Base-by-base conservation (phyloP, 2,329 filamentous ascomycete genomes). In the Aspergillus neoniger region DNA sequence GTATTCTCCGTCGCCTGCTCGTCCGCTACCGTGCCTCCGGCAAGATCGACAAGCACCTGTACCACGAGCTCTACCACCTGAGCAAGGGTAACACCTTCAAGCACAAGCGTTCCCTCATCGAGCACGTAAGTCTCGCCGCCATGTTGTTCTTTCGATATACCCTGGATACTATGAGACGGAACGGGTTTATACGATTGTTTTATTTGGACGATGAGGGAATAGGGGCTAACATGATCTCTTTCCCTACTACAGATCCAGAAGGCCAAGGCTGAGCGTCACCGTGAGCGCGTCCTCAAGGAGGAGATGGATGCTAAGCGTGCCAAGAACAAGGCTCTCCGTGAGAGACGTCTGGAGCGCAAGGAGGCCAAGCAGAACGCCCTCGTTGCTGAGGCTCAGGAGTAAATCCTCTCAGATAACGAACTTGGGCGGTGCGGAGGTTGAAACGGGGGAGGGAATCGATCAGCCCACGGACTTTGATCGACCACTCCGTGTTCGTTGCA, bases 11-110 rank as follows among this genome's bases (percentile, higher is more conserved):
- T 81, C 95, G 95, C 81, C 91, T 99, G 66, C 87, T 99, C 74
- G 95, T 97, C 87, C 98, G 98, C 88, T 99, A 99, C 88, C 95
- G 95, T 84, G 94, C 94, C 82, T 91, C 91, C 78, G 96, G 96
- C 83, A 99, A 99, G 91, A 99, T 99, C 82, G 95, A 99, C 87
- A 99, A 99, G 90, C 95, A 99, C 88, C 92, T 99, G 67, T 99
- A 99, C 89, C 95, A 99, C 89, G 93, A 98, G 86, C 92, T 99
- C 74, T 99, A 99, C 89, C 95, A 97, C 84, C 86, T 96, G 81
- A 95, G 91, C 90, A 99, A 99, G 93, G 96, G 95, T 96, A 99
- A 99, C 90, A 94, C 95, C 82, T 99, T 99, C 91, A 99, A 99
- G 93, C 95, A 99, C 92, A 99, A 98, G 93, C 91, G 95, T 85